These are phyloP conservation scores for Neopestalotiopsis clavispora DNA, from an alignment of 2,329 filamentous ascomycete genomes.

Conservation along the genomic window DNA sequence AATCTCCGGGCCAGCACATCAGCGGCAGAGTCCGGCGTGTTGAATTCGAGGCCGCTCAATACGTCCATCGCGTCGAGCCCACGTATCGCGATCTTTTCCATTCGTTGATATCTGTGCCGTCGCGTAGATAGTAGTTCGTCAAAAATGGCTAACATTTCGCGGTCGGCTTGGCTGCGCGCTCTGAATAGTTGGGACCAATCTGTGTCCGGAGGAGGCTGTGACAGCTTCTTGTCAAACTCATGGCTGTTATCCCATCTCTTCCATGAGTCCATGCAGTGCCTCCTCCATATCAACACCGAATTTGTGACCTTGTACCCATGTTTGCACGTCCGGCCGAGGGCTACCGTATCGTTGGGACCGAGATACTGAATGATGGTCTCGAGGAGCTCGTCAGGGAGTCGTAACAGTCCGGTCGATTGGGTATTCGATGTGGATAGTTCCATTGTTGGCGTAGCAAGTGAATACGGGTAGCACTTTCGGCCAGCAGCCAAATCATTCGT, in stretches of 20 bases:
- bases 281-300: slow-evolving; percentile 64
- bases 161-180: slow-evolving; percentile 41
- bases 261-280: slow-evolving; percentile 58
- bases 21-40: slow-evolving; percentile 52
- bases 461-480: too few species aligned
- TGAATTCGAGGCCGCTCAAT: slow-evolving; percentile 50
- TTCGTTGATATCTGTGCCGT: slow-evolving; percentile 56
- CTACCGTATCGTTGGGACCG: slow-evolving; percentile 31
- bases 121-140: slow-evolving; percentile 59
- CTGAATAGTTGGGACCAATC: slow-evolving; percentile 60
- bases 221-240: slow-evolving; percentile 45
- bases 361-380: slow-evolving; percentile 58
- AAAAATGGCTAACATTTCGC: slow-evolving; percentile 44
- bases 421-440: neutral
- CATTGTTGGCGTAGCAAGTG: neutral
- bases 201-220: slow-evolving; percentile 43
- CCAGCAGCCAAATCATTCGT: too few species aligned
- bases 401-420: neutral
- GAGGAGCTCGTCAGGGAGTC: slow-evolving; percentile 67
- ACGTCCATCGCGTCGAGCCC: slow-evolving; percentile 69
- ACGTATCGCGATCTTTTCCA: slow-evolving; percentile 57
- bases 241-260: slow-evolving; percentile 59
- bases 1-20: slow-evolving; percentile 66
- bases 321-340: slow-evolving; percentile 54
- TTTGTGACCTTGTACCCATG: slow-evolving; percentile 55